Evolutionary conservation across 2,329 filamentous ascomycete genomes (phyloP).

Genomic region (Ascochyta lentis): DNA sequence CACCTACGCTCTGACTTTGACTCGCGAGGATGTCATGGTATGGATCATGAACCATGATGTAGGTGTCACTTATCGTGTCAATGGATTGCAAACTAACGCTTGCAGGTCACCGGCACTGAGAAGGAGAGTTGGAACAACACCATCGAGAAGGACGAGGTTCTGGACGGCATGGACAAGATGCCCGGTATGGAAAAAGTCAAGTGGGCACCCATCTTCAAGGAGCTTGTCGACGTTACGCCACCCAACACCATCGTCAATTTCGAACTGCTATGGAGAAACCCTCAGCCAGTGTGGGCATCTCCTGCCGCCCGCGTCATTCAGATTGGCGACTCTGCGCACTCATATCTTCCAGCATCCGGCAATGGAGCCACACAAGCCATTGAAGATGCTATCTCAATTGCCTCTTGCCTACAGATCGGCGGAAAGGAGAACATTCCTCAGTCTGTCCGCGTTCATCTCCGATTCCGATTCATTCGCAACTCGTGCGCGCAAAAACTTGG

Average conservation of each 20-base stretch:
- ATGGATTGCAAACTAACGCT: conserved; percentile 15
- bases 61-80: conserved; percentile 3
- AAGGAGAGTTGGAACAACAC: conserved; percentile 57
- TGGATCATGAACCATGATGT: conserved; percentile 60
- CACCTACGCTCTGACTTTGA: conserved; percentile 56
- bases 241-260: conserved; percentile 58
- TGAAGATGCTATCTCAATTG: conserved; percentile 55
- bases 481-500: conserved; percentile 58
- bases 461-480: conserved; percentile 56
- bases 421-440: conserved; percentile 50
- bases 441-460: conserved; percentile 50
- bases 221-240: conserved; percentile 54
- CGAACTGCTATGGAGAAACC: conserved; percentile 57
- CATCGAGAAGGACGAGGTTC: conserved; percentile 54
- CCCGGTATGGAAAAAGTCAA: conserved; percentile 50
- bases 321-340: conserved; percentile 55
- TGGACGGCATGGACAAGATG: conserved; percentile 54
- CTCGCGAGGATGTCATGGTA: conserved; percentile 56
- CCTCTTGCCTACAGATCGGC: conserved; percentile 55
- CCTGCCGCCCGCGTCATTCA: conserved; percentile 53
- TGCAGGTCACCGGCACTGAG: conserved; percentile 53
- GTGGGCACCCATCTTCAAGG: conserved; percentile 56
- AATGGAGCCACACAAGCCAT: conserved; percentile 58
- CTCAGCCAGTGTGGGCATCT: conserved; percentile 54
- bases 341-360: conserved; percentile 54